phyloP scores from a whole-genome alignment of 768 basidiomycete species.

The Terana coerulea region DNA sequence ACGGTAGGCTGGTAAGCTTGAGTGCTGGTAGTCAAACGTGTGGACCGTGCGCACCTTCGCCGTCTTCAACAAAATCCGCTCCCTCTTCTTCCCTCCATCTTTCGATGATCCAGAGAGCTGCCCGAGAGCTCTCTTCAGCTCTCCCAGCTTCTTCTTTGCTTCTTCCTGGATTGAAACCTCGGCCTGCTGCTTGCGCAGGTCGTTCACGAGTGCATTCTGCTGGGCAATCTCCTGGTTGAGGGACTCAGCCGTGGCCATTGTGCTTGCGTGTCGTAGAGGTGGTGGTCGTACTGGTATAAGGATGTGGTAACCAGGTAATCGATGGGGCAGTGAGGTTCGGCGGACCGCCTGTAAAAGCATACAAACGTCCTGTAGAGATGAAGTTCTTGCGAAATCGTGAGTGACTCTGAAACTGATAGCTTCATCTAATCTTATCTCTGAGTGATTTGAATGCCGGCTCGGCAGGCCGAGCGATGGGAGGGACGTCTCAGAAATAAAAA shows the following conservation, averaged over 20 bases:
- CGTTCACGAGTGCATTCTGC: conserved; percentile 56
- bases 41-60: conserved; percentile 69
- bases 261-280: background rate
- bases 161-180: conserved; percentile 51
- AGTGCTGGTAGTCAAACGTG: background rate
- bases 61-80: conserved; percentile 80
- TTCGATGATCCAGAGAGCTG: conserved; percentile 37
- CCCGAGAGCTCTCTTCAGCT: conserved; percentile 56
- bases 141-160: conserved; percentile 64
- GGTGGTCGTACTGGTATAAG: background rate
- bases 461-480: no score
- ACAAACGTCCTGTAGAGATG: no score
- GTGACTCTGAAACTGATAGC: no score
- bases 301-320: background rate
- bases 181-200: conserved; percentile 54
- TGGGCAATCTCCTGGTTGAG: conserved; percentile 52
- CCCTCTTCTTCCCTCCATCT: conserved; percentile 58
- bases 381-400: no score
- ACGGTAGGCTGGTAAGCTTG: conserved; percentile 12
- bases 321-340: background rate
- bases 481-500: no score
- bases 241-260: conserved; percentile 39
- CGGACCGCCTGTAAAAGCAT: no score
- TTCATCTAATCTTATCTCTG: no score
- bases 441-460: no score